These are phyloP conservation scores for Monilinia aucupariae DNA, from an alignment of 2,329 filamentous ascomycete genomes.

Conservation along the genomic window DNA sequence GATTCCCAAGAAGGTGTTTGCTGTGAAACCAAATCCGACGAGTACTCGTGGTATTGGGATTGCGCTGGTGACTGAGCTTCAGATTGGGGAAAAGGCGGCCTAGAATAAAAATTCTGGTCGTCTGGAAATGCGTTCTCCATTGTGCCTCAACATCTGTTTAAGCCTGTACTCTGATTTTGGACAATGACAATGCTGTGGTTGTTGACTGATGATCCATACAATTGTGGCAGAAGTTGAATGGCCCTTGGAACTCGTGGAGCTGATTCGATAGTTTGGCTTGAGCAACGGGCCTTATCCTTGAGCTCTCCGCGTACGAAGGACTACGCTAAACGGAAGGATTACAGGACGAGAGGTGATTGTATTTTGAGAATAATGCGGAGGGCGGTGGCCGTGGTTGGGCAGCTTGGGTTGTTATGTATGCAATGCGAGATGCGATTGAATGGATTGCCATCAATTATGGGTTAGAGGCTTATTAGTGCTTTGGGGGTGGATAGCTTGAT, in stretches of 20 bases:
- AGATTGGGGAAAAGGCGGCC: slow-evolving; percentile 22
- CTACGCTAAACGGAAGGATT: slow-evolving; percentile 3
- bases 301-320: slow-evolving; percentile 8
- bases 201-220: slow-evolving; percentile 18
- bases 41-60: slow-evolving; percentile 12
- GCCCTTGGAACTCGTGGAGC: slow-evolving; percentile 2
- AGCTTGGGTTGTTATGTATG: not conserved
- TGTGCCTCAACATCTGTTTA: slow-evolving; percentile 31
- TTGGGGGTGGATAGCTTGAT: not conserved
- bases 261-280: slow-evolving; percentile 14
- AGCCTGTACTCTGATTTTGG: slow-evolving; percentile 12
- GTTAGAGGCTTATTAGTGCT: not conserved
- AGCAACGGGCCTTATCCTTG: slow-evolving; percentile 15
- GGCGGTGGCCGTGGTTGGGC: not conserved
- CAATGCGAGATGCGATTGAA: slow-evolving; percentile 10
- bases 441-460: not conserved
- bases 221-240: slow-evolving; percentile 19
- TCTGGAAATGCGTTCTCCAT: slow-evolving; percentile 34
- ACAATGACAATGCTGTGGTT: slow-evolving; percentile 14
- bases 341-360: slow-evolving; percentile 2
- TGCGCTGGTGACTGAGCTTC: slow-evolving; percentile 10
- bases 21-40: slow-evolving; percentile 23
- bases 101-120: slow-evolving; percentile 35
- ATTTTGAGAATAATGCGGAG: slow-evolving; percentile 8
- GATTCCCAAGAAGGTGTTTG: slow-evolving; percentile 21